Evolutionary conservation across 495 filamentous ascomycete species (phyloP).

Genomic region (Chaetomium fimeti): DNA sequence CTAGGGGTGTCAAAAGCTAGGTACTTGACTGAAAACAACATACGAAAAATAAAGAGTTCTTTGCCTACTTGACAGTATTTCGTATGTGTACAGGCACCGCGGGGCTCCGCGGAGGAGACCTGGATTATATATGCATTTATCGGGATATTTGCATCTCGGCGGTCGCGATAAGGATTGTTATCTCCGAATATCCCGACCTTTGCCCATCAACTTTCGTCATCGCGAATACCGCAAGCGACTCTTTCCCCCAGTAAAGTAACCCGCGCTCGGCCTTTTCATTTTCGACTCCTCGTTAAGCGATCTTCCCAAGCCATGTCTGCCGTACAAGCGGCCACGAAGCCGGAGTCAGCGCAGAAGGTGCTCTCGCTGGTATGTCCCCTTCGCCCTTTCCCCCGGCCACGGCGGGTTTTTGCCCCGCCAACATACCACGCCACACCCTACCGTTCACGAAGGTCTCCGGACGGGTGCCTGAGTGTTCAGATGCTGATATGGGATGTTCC

Average conservation of each 20-base stretch:
- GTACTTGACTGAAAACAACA: too few species aligned
- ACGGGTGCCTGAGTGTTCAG: background rate
- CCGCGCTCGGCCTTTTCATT: background rate
- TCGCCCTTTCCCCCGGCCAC: background rate
- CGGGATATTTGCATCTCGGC: background rate
- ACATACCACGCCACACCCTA: background rate
- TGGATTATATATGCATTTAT: constrained; percentile 7
- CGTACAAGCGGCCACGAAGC: constrained; percentile 51
- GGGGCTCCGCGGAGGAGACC: background rate
- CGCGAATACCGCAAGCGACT: background rate
- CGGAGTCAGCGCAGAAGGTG: constrained; percentile 65
- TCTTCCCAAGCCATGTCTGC: constrained; percentile 41
- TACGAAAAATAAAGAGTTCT: too few species aligned
- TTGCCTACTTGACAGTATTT: too few species aligned
- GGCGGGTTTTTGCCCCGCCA: background rate
- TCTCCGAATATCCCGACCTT: constrained; percentile 7
- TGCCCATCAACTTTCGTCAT: constrained; percentile 19
- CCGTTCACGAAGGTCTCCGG: background rate
- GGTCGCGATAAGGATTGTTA: constrained; percentile 9
- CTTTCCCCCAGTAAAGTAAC: background rate
- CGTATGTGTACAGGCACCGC: too few species aligned
- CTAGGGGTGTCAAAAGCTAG: background rate
- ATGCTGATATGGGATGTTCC: background rate
- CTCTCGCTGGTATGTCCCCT: constrained; percentile 62
- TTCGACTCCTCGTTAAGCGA: background rate